These are phyloP conservation scores for Phialophora expanda DNA, from an alignment of 2,329 filamentous ascomycete genomes.

Conservation along the genomic window DNA sequence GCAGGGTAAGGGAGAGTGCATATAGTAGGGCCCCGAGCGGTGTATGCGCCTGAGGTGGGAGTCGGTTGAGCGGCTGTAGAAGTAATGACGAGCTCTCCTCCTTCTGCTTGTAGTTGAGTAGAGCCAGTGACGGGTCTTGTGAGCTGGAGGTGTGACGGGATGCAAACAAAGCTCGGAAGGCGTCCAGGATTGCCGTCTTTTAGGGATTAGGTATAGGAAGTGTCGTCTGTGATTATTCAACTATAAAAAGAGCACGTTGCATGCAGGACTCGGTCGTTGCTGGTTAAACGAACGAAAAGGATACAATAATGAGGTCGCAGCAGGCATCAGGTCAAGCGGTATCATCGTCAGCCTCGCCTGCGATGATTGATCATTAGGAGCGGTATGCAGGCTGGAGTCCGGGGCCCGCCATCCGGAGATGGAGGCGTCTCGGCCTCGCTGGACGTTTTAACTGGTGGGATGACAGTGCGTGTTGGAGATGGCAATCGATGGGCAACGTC, in stretches of 20 bases:
- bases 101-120: constrained; percentile 18
- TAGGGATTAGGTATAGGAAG: background rate
- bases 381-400: constrained; percentile 5
- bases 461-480: background rate
- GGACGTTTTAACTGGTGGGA: constrained; percentile 3
- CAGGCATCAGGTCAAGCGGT: constrained; percentile 6
- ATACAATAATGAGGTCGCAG: constrained; percentile 3
- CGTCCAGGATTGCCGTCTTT: constrained; percentile 25
- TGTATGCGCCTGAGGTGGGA: constrained; percentile 11
- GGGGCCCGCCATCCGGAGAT: background rate
- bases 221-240: background rate
- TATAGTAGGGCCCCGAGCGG: constrained; percentile 29
- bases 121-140: constrained; percentile 9
- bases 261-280: background rate
- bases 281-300: background rate
- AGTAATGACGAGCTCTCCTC: constrained; percentile 8
- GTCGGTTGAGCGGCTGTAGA: background rate
- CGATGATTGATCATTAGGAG: background rate
- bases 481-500: background rate
- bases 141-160: constrained; percentile 19
- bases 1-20: constrained; percentile 33
- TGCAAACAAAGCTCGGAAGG: constrained; percentile 34
- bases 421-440: background rate
- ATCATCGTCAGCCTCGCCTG: constrained; percentile 17
- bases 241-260: constrained; percentile 5